Evolutionary conservation across 768 basidiomycete species (phyloP), one percentile per base, ranked within the genome.

Genomic region (Pholiota molesta): DNA sequence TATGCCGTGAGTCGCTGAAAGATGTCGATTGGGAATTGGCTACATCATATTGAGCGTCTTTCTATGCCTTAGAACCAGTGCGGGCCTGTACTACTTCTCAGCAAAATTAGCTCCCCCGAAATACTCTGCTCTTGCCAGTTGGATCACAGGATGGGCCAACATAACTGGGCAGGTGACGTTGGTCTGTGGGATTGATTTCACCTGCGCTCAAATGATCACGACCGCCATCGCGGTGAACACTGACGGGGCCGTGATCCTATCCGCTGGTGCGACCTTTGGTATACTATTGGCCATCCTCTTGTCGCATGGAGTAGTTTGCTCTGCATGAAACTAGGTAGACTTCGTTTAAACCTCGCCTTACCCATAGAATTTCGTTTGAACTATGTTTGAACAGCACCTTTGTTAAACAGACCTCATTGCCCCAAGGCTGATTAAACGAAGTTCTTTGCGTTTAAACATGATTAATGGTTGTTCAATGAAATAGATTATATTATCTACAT

Each of bases 141-240:
- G 70, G 71, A 71, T 74, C 21, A 70, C 73, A 37, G 70, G 87
- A 7, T 90, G 88, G 88, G 87, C 89, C 14, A 91, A 91, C 65
- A 81, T 90, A 44, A 90, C 88, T 13, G 89, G 89, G 28, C 89
- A 79, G 61, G 69, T 78, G 17, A 80, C 87, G 1, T 81, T 90
- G 6, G 88, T 91, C 49, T 89, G 87, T 68, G 88, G 86, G 6
- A 91, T 91, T 57, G 90, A 91, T 69, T 90, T 85, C 62, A 89
- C 87, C 21, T 90, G 89, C 62, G 89, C 89, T 7, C 88, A 91
- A 72, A 91, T 91, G 89, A 89, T 91, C 60, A 83, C 88, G 13
- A 87, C 87, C 9, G 89, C 88, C 1, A 83, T 91, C 42, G 79
- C 84, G 10, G 88, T 91, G 0, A 77, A 77, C 39, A 82, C 87